A percentile compares a stretch with the other conserved stretches of the same genome.
Conservation (phyloP, 2,329 filamentous ascomycete genomes). For the Periconia macrospinosa region DNA sequence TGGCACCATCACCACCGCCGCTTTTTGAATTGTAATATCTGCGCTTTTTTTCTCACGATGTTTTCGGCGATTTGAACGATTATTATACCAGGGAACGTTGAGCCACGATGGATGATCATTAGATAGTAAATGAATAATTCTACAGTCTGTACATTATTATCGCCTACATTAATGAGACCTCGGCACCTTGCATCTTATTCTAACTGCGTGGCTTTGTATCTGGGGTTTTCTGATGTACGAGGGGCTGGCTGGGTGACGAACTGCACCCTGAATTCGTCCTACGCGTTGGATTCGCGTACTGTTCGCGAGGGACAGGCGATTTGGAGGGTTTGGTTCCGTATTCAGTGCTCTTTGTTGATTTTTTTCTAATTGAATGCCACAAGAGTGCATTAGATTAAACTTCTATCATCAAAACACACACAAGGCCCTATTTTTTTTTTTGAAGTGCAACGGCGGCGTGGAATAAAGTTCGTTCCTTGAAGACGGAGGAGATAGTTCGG, state of each 20-base stretch:
- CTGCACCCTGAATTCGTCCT: neutral
- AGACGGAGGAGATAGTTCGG: no score
- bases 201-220: neutral
- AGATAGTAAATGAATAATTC: constrained; percentile 13
- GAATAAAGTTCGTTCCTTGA: no score
- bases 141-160: no score
- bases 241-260: neutral
- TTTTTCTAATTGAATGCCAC: no score
- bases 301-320: neutral
- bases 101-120: constrained; percentile 3
- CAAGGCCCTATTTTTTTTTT: no score
- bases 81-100: neutral
- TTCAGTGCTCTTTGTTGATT: no score
- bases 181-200: no score
- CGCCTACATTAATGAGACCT: no score
- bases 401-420: no score
- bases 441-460: no score
- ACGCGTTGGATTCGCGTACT: neutral
- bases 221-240: neutral
- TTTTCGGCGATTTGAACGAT: neutral
- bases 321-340: neutral
- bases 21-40: constrained; percentile 10
- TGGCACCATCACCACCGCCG: neutral
- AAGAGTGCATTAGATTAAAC: no score
- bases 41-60: neutral